phyloP scores from a whole-genome alignment of 352 stramenopile species.

The Phytophthora macrochlamydospora region DNA sequence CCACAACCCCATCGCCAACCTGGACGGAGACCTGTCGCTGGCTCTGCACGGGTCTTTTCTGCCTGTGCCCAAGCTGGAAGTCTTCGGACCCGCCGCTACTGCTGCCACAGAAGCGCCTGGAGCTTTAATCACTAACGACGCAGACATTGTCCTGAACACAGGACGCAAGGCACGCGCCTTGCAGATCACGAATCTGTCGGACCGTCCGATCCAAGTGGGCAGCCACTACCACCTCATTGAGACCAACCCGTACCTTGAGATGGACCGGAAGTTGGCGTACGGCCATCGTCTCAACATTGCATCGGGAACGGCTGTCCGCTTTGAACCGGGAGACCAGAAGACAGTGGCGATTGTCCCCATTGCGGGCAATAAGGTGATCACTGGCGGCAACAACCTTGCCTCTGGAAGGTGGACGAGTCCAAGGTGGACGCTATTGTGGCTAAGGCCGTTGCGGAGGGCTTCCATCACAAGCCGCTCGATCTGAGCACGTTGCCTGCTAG shows the following conservation, averaged over 20 bases:
- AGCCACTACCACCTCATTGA: conserved; percentile 97
- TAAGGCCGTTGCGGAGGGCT: conserved; percentile 53
- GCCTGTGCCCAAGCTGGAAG: conserved; percentile 81
- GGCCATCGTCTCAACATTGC: conserved; percentile 96
- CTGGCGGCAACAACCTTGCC: conserved; percentile 90
- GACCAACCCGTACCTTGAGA: conserved; percentile 94
- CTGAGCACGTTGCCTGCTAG: conserved; percentile 24
- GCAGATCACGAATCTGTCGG: conserved; percentile 94
- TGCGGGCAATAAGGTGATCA: conserved; percentile 88
- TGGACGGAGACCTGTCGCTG: conserved; percentile 91
- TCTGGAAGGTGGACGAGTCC: conserved; percentile 73
- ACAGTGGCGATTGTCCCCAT: conserved; percentile 94
- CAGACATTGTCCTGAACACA: conserved; percentile 87
- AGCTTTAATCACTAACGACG: conserved; percentile 63
- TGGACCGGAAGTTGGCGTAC: conserved; percentile 92
- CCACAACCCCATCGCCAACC: conserved; percentile 90
- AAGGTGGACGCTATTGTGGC: conserved; percentile 66
- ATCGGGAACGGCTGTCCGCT: conserved; percentile 92
- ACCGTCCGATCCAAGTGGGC: conserved; percentile 95
- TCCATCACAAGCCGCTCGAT: conserved; percentile 62
- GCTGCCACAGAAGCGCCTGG: conserved; percentile 41
- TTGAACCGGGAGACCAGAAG: conserved; percentile 97
- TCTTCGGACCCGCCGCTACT: conserved; percentile 48
- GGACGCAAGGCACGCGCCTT: conserved; percentile 77
- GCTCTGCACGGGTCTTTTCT: conserved; percentile 96